phyloP scores from a whole-genome alignment of 441 rosid genomes.

The Adansonia rubrostipa region DNA sequence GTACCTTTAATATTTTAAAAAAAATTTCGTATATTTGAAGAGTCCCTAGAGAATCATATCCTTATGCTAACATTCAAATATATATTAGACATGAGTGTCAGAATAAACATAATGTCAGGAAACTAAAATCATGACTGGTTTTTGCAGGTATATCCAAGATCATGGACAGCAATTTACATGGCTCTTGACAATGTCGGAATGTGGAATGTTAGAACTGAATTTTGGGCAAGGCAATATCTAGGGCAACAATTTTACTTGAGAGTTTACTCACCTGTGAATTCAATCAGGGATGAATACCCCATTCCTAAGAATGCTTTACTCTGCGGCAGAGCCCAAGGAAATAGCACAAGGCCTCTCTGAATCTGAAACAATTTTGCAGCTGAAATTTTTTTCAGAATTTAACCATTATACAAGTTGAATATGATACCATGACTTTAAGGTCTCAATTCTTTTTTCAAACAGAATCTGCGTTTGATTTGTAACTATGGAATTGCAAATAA shows the following conservation, averaged over 20 bases:
- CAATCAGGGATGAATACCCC: conserved; percentile 55
- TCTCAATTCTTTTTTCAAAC: conserved; percentile 27
- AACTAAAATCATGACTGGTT: background rate
- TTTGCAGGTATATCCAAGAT: conserved; percentile 67
- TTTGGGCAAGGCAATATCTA: conserved; percentile 70
- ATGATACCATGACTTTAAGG: background rate
- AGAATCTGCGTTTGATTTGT: conserved; percentile 17
- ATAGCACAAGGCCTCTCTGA: conserved; percentile 26
- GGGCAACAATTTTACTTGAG: conserved; percentile 69
- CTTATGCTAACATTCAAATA: too few species aligned
- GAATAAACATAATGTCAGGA: too few species aligned
- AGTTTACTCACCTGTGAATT: conserved; percentile 46
- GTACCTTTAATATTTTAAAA: too few species aligned
- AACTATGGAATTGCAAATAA: background rate
- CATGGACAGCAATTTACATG: conserved; percentile 78
- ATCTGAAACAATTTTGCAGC: background rate
- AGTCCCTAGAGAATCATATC: too few species aligned
- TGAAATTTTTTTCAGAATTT: background rate
- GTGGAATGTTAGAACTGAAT: conserved; percentile 72
- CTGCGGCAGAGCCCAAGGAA: conserved; percentile 56
- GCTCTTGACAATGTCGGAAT: conserved; percentile 71
- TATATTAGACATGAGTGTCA: too few species aligned
- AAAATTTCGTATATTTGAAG: too few species aligned
- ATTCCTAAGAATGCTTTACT: conserved; percentile 57
- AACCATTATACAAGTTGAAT: background rate